A percentile compares a stretch with the other conserved stretches of the same genome.
phyloP scores from a whole-genome alignment of 192 early-diverging fungal species.

The Umbelopsis ramanniana region DNA sequence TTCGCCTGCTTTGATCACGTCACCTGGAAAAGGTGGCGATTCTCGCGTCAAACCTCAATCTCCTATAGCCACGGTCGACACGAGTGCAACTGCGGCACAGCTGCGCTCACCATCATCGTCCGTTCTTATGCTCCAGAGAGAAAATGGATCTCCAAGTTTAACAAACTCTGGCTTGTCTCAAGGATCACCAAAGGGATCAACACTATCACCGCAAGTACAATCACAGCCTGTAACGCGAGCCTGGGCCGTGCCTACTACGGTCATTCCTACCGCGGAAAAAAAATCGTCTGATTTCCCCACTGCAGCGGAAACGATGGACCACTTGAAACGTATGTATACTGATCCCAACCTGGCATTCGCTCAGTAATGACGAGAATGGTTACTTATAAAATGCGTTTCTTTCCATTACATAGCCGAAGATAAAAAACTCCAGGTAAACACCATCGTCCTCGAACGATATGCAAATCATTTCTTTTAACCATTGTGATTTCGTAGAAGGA shows the following conservation, averaged over 20 bases:
- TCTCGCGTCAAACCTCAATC: constrained; percentile 14
- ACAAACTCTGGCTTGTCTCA: constrained; percentile 7
- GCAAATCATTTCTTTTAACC: background rate
- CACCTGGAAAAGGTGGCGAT: constrained; percentile 15
- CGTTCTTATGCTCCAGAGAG: background rate
- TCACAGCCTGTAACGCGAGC: constrained; percentile 17
- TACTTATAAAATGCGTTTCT: background rate
- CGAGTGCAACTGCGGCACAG: constrained; percentile 11
- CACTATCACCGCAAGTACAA: background rate
- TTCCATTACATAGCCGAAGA: constrained; percentile 6
- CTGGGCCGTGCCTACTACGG: constrained; percentile 24
- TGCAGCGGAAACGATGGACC: constrained; percentile 10
- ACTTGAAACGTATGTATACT: constrained; percentile 5
- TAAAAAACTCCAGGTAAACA: constrained; percentile 1
- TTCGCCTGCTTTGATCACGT: constrained; percentile 9
- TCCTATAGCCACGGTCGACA: constrained; percentile 1
- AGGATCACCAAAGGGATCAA: constrained; percentile 9
- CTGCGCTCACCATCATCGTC: constrained; percentile 16
- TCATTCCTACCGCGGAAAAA: background rate
- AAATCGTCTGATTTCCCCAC: constrained; percentile 17
- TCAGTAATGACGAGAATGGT: background rate
- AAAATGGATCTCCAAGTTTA: constrained; percentile 8
- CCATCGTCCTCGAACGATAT: background rate
- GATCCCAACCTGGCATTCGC: background rate
- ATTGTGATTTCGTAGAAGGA: constrained; percentile 4